Evolutionary conservation across 2,329 filamentous ascomycete genomes (phyloP), one percentile per base, ranked within the genome.

Genomic region (Ophiostoma fasciatum): DNA sequence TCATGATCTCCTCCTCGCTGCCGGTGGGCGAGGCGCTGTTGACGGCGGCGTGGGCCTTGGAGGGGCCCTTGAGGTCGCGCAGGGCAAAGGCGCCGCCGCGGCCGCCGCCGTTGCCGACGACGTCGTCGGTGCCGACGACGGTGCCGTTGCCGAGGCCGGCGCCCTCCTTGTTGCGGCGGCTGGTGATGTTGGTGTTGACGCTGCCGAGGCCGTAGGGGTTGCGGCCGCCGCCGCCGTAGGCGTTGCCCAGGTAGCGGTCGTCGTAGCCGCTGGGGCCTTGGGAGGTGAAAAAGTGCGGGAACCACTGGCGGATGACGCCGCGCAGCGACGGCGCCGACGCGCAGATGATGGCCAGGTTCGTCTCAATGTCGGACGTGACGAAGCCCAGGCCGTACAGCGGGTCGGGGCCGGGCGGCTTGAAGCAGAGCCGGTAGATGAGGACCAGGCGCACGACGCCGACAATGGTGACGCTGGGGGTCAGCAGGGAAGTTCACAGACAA

Each of bases 271-370:
- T 39, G 6, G 35, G 31, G 2, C 33, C 34, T 29, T 35, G 26
- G 27, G 36, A 45, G 21, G 35, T 45, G 41, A 48, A 40, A 33
- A 43, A 45, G 28, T 38, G 40, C 28, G 46, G 41, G 33, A 46
- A 44, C 34, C 46, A 45, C 29, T 7, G 37, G 42, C 42, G 42
- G 15, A 45, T 18, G 4, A 42, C 40, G 14, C 42, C 40, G 25
- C 38, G 38, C 17, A 40, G 35, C 18, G 38, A 35, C 18, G 38
- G 38, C 1, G 57, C 59, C 7, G 58, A 61, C 26, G 58, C 58
- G 15, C 58, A 60, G 39, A 61, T 56, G 29, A 62, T 48, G 14
- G 57, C 58, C 9, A 60, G 51, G 45, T 61, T 61, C 19, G 55
- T 56, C 48, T 62, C 60, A 32, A 59, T 52, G 20, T 48, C 52